A percentile compares a stretch with the other conserved stretches of the same genome.
Conservation (phyloP, 1,284 basidiomycete genomes). For the Coniophora puteana region DNA sequence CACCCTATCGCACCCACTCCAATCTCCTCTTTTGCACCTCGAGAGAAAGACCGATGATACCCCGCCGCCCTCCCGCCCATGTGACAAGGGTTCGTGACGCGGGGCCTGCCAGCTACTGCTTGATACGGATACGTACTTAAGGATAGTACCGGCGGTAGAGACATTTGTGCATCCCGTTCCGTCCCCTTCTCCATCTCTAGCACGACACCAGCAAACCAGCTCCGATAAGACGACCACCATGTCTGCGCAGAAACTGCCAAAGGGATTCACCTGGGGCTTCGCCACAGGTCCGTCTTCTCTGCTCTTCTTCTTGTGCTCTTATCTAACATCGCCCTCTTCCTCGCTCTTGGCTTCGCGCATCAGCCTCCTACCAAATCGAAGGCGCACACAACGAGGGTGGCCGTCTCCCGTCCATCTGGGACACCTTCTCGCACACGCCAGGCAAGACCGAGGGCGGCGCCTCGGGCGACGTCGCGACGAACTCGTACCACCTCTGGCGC, state of each 20-base stretch:
- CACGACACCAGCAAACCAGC: no score
- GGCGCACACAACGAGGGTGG: slow-evolving; percentile 54
- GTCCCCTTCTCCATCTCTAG: no score
- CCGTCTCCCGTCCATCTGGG: slow-evolving; percentile 70
- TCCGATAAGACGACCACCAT: no score
- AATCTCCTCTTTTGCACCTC: no score
- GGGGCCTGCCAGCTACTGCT: no score
- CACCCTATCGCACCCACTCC: no score
- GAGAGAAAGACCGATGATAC: no score
- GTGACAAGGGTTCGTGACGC: no score
- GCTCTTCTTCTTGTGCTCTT: slow-evolving; percentile 6
- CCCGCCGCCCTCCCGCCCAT: no score
- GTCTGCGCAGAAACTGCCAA: slow-evolving; percentile 37
- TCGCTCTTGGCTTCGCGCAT: slow-evolving; percentile 8
- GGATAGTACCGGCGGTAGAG: no score
- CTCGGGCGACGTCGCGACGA: slow-evolving; percentile 36
- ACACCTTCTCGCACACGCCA: slow-evolving; percentile 63
- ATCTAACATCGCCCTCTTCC: slow-evolving; percentile 5
- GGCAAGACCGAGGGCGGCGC: slow-evolving; percentile 48
- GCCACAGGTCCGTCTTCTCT: slow-evolving; percentile 51
- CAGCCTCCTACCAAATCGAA: slow-evolving; percentile 68
- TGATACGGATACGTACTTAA: no score
- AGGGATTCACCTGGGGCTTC: slow-evolving; percentile 69
- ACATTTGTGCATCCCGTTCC: no score
- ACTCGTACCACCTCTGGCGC: slow-evolving; percentile 34